These are phyloP conservation scores for Candida taoyuanica DNA, from an alignment of 805 yeast genomes.

Conservation along the genomic window DNA sequence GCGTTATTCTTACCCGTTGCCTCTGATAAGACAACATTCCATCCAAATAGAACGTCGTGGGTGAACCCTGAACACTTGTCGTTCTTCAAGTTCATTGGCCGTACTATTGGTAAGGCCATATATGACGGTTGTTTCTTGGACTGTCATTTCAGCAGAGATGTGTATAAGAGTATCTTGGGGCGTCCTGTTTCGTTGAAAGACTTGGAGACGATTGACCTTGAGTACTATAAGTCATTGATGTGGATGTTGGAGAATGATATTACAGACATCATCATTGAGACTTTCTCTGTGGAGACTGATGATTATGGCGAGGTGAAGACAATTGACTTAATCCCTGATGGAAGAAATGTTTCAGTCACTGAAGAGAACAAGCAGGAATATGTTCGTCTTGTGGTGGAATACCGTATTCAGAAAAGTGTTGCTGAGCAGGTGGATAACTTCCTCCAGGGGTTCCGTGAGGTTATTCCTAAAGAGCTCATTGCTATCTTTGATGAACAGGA, in stretches of 20 bases:
- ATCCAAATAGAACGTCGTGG: slow-evolving; percentile 89
- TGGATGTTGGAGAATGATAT: slow-evolving; percentile 98
- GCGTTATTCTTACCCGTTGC: slow-evolving; percentile 90
- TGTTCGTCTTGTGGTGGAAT: slow-evolving; percentile 81
- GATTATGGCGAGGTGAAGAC: slow-evolving; percentile 87
- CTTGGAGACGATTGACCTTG: slow-evolving; percentile 89
- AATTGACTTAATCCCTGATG: slow-evolving; percentile 78
- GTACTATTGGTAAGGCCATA: slow-evolving; percentile 91
- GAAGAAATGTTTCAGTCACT: slow-evolving; percentile 79
- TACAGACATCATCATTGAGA: slow-evolving; percentile 91
- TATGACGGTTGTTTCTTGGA: slow-evolving; percentile 82
- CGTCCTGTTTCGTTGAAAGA: slow-evolving; percentile 81
- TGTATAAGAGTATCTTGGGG: slow-evolving; percentile 81
- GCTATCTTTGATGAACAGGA: slow-evolving; percentile 94
- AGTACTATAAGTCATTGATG: slow-evolving; percentile 82
- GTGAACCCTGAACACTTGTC: slow-evolving; percentile 91
- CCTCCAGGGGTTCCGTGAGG: slow-evolving; percentile 82
- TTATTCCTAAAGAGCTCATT: slow-evolving; percentile 78
- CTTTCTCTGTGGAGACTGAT: slow-evolving; percentile 88
- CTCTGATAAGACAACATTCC: slow-evolving; percentile 89
- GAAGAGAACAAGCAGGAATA: slow-evolving; percentile 89
- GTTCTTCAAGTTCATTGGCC: slow-evolving; percentile 90
- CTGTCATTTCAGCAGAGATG: slow-evolving; percentile 93
- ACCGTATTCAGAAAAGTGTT: slow-evolving; percentile 76
- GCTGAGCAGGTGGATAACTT: slow-evolving; percentile 84